Evolutionary conservation across 164 flowering plant species (phyloP).

Genomic region (Vitis rupestris): DNA sequence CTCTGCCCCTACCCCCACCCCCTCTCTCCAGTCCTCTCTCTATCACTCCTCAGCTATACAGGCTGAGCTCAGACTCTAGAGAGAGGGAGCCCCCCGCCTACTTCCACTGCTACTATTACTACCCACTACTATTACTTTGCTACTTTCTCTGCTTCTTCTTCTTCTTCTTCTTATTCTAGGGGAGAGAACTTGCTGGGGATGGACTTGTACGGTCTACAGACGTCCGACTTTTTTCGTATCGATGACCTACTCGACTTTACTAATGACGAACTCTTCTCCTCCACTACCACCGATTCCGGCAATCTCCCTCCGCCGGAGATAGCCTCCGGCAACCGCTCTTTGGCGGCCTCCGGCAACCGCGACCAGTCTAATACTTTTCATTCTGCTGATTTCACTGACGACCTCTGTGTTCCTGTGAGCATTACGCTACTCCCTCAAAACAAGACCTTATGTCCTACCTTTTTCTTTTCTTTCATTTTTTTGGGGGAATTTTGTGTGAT

Average conservation of each 20-base stretch:
- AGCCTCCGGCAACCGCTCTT: neutral
- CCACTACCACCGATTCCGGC: constrained; percentile 18
- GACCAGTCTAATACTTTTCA: neutral
- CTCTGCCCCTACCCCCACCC: too few relatives aligned
- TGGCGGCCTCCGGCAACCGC: neutral
- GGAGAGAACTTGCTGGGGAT: constrained; percentile 7
- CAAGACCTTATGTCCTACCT: neutral
- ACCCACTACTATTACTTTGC: too few relatives aligned
- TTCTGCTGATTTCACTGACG: constrained; percentile 25
- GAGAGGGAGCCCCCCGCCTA: too few relatives aligned
- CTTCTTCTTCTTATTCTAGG: constrained; percentile 1
- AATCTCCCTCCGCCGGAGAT: constrained; percentile 5
- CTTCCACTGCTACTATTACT: too few relatives aligned
- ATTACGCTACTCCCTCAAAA: too few relatives aligned
- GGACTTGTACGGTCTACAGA: constrained; percentile 40
- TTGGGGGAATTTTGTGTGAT: neutral
- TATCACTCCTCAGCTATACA: too few relatives aligned
- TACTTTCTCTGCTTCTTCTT: neutral
- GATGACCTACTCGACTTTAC: constrained; percentile 58
- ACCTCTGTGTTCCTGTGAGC: constrained; percentile 36
- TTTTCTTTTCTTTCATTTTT: neutral
- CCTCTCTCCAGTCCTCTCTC: too few relatives aligned
- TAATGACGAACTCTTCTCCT: constrained; percentile 33
- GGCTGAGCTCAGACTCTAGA: too few relatives aligned
- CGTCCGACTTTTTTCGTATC: constrained; percentile 35